Base-by-base conservation (phyloP, 352 stramenopile genomes). In the Globisporangium radiosum region DNA sequence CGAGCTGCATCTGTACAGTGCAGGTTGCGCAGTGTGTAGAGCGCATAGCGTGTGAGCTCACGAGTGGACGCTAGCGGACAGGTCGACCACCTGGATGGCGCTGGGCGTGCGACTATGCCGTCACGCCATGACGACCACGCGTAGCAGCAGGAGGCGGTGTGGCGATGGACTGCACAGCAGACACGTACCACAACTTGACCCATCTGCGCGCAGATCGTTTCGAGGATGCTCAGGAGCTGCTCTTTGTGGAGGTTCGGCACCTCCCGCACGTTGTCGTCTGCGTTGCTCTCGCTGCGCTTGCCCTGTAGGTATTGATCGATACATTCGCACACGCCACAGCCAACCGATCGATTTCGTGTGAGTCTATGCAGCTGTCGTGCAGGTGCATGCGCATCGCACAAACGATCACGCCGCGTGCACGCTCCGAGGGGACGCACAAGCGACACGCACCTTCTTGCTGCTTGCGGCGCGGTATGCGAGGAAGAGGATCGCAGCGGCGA, bases 141-240 rank as follows among this genome's bases (percentile, higher is more conserved):
- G 25, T 33, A 33, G 25, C 25, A 33, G 25, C 25, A 33, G 2
- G 25, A 33, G 25, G 25, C 25, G 25, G 25, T 44, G 40, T 44
- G 40, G 40, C 40, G 40, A 44, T 44, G 11, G 40, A 44, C 7
- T 44, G 40, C 40, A 13, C 11, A 44, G 40, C 40, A 44, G 11
- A 44, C 9, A 83, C 73, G 67, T 75, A 91, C 79, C 77, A 94
- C 85, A 45, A 94, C 79, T 66, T 94, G 85, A 57, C 85, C 85
- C 85, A 94, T 94, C 58, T 94, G 85, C 64, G 85, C 83, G 71
- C 81, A 92, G 65, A 94, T 94, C 58, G 84, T 91, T 69, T 91
- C 80, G 8, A 94, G 68, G 63, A 94, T 94, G 65, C 78, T 90
- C 50, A 94, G 72, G 40, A 94, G 68, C 70, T 94, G 82, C 59